Base-by-base conservation (phyloP, 129 eudicot species). In the Logfia minima region DNA sequence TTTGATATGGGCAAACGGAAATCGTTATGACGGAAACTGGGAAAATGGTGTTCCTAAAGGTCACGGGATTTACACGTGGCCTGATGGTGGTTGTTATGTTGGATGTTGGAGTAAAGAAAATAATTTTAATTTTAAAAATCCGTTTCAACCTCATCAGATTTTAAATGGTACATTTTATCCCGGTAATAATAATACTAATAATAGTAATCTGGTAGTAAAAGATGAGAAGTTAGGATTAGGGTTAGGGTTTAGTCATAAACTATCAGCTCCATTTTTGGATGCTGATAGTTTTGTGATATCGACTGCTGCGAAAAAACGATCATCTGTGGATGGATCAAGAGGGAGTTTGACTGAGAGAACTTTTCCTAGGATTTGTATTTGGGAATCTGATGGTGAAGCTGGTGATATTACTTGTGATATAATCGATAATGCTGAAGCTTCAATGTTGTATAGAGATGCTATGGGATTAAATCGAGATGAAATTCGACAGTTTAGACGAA, bases 331-430 rank as follows among this genome's bases (percentile, higher is more conserved):
- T 10, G 89, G 84, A 6, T 83, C 87, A 23, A 82, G 90, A 45
- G 88, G 90, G 58, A 86, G 90, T 73, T 58, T 76, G 75, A 79
- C 79, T 8, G 90, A 81, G 19, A 77, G 89, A 48, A 74, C 59
- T 34, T 91, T 94, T 23, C 97, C 96, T 0, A 80, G 96, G 69
- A 86, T 95, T 45, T 95, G 96, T 62, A 92, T 92, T 0, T 95
- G 97, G 99, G 99, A 95, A 7, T 86, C 91, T 1, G 99, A 95
- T 34, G 99, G 97, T 1, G 99, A 95, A 39, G 97, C 96, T 0
- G 99, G 99, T 21, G 99, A 95, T 84, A 91, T 95, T 8, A 92
- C 97, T 45, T 95, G 99, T 67, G 99, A 95, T 81, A 88, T 95
- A 24, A 68, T 95, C 17, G 99, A 92, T 88, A 90, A 85, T 83